Percentiles rank a stretch among this genome's conserved stretches.
Conservation (phyloP, 2,329 filamentous ascomycete genomes). For the Verticillium zaregamsianum region DNA sequence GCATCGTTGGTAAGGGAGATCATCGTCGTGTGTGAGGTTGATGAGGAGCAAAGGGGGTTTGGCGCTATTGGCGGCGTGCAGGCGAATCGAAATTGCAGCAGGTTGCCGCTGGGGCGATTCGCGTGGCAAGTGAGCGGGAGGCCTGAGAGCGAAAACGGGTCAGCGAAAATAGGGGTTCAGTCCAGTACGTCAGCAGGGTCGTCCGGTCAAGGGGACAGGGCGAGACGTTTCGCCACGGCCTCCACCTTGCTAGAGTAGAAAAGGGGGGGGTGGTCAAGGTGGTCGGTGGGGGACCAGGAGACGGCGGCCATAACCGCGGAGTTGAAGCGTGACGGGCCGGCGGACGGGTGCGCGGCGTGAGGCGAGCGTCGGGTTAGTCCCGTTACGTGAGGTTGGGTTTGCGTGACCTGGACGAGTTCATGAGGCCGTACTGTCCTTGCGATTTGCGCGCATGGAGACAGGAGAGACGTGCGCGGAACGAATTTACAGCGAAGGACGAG, state of each 20-base stretch:
- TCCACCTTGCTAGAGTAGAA: neutral
- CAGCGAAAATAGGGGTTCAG: neutral
- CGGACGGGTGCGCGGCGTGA: neutral
- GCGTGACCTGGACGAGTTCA: neutral
- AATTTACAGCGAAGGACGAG: neutral
- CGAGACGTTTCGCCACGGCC: neutral
- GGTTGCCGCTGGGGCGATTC: neutral
- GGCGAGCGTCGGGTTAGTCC: neutral
- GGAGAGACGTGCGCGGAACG: too few relatives aligned
- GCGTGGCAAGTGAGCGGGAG: neutral
- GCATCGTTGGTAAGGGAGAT: neutral
- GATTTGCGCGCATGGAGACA: too few relatives aligned
- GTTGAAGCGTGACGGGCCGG: neutral
- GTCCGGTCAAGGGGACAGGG: neutral
- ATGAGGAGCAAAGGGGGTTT: neutral
- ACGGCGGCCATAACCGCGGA: neutral
- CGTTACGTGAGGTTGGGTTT: neutral
- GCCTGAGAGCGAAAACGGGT: conserved; percentile 1
- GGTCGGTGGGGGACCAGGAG: neutral
- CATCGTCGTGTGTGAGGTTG: conserved; percentile 16
- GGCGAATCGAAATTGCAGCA: neutral
- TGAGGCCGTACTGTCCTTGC: too few relatives aligned
- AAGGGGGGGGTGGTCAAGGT: neutral
- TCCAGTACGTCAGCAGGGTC: neutral
- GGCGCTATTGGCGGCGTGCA: neutral